Conservation (phyloP, 495 filamentous ascomycete genomes). For the Amorphotheca resinae region DNA sequence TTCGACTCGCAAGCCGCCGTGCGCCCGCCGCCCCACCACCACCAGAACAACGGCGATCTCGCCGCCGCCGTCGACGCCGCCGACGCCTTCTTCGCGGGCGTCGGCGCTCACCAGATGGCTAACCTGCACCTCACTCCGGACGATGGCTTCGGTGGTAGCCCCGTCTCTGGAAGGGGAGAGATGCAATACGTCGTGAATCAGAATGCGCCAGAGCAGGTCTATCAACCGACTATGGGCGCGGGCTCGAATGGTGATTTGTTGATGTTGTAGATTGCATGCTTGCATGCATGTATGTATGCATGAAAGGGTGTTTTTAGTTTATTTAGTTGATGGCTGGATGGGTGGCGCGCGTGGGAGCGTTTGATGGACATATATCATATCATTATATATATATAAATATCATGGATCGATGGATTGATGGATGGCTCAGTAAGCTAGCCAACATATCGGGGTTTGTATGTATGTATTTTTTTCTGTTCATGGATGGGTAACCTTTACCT, state of each 20-base stretch:
- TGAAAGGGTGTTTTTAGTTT: no score
- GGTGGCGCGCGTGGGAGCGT: no score
- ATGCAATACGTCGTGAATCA: slow-evolving; percentile 54
- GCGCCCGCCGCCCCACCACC: not conserved
- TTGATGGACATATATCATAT: no score
- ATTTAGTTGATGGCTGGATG: no score
- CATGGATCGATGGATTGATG: no score
- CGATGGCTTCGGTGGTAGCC: slow-evolving; percentile 31
- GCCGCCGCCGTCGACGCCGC: slow-evolving; percentile 66
- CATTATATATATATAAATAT: no score
- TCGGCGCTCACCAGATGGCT: slow-evolving; percentile 59
- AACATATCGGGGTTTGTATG: no score
- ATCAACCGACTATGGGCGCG: slow-evolving; percentile 38
- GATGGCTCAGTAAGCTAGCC: no score
- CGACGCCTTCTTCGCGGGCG: slow-evolving; percentile 71
- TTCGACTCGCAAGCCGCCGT: slow-evolving; percentile 33
- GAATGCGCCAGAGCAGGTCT: slow-evolving; percentile 46
- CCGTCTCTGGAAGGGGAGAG: slow-evolving; percentile 22
- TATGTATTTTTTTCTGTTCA: no score
- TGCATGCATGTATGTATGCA: no score
- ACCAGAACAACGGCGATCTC: slow-evolving; percentile 30
- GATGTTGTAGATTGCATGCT: slow-evolving; percentile 32
- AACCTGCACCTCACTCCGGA: slow-evolving; percentile 46
- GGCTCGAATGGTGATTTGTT: slow-evolving; percentile 46
- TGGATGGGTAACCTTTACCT: no score